Evolutionary conservation across 1,284 basidiomycete species (phyloP).

Genomic region (Ganoderma meredithae): DNA sequence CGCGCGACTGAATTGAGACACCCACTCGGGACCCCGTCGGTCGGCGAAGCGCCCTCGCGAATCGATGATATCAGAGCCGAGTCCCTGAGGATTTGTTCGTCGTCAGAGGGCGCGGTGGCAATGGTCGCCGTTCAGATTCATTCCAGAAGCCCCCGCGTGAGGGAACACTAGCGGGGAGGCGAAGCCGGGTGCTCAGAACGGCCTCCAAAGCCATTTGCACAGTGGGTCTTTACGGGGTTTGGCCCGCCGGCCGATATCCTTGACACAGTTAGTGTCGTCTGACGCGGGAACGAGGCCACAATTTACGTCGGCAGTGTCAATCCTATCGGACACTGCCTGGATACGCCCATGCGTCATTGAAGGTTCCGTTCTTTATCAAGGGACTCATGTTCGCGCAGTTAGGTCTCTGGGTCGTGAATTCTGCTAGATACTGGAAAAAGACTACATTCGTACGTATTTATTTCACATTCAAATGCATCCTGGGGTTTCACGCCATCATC

Average conservation of each 20-base stretch:
- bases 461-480: conserved; percentile 1
- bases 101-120: neutral
- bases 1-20: neutral
- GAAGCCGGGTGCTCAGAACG: neutral
- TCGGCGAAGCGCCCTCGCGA: conserved; percentile 1
- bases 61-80: neutral
- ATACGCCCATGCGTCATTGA: neutral
- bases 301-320: neutral
- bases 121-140: neutral
- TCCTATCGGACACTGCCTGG: neutral
- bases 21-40: neutral
- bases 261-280: neutral
- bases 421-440: conserved; percentile 71
- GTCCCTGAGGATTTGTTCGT: neutral
- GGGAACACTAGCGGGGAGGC: neutral
- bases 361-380: neutral
- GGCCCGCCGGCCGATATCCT: neutral
- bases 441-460: conserved; percentile 63
- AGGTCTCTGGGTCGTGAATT: conserved; percentile 74
- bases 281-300: neutral
- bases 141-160: conserved; percentile 1
- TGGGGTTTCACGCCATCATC: neutral
- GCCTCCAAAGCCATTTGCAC: neutral
- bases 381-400: conserved; percentile 47
- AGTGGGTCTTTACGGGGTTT: neutral